Conservation (phyloP, 306 rosid species). For the Malus asiatica region DNA sequence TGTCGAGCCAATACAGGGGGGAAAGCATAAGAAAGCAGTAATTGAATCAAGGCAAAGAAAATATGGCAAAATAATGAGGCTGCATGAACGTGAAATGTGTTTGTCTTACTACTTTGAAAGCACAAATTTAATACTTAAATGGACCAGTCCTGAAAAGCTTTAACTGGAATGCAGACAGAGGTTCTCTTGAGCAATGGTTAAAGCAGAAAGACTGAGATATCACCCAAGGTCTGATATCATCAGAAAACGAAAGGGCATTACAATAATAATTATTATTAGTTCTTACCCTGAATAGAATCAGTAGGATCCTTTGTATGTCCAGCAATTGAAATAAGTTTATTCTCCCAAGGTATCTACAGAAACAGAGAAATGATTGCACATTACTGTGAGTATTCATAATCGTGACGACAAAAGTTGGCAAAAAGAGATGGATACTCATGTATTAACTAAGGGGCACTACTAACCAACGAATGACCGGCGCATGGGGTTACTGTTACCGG, state of each 20-base stretch:
- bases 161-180: background rate
- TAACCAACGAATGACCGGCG: slow-evolving; percentile 94
- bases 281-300: slow-evolving; percentile 71
- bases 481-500: slow-evolving; percentile 50
- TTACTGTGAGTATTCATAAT: background rate
- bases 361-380: background rate
- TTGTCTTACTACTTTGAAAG: background rate
- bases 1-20: slow-evolving; percentile 28
- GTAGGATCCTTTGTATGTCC: slow-evolving; percentile 83
- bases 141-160: background rate
- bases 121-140: background rate
- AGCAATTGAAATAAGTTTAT: slow-evolving; percentile 72
- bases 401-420: background rate
- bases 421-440: background rate
- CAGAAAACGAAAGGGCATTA: slow-evolving; percentile 6
- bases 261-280: background rate
- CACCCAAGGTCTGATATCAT: slow-evolving; percentile 2
- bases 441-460: slow-evolving; percentile 21
- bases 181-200: background rate
- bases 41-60: background rate
- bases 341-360: slow-evolving; percentile 75
- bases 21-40: slow-evolving; percentile 10
- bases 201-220: background rate
- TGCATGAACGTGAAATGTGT: background rate
- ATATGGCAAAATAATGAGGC: background rate